Evolutionary conservation across 768 basidiomycete genomes (phyloP), one percentile per base, ranked within the genome.

Genomic region (Boletus fagicola): DNA sequence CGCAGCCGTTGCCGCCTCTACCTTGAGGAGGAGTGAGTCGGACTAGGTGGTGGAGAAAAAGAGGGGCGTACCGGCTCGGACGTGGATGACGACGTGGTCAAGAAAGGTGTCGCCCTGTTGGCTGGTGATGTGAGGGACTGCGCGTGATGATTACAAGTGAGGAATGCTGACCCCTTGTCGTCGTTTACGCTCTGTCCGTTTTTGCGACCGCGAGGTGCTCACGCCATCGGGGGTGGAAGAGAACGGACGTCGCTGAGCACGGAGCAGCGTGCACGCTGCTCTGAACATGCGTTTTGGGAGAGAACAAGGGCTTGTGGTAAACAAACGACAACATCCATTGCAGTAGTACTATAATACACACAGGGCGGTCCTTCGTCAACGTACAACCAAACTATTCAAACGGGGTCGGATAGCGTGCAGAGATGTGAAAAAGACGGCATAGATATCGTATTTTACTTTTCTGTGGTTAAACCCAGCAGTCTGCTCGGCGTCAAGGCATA

Each of bases 1-100:
- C 92, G 60, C 94, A 92, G 24, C 96, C 96, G 55, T 92, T 78
- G 0, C 96, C 96, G 20, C 95, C 95, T 65, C 81, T 85, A 16
- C 94, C 94, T 90, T 63, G 51, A 45, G 47, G 45, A 51, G 18
- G 51, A 46, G 44, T 12, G 36, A 49, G 35, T 30, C 3, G 24
- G 8, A 4, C 60, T 2, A 60, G 54, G 36, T 26, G 24, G 26
- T 30, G 10, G n/a, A 13, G 30, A 7, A 49, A 8, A 42, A 13
- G 26, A 16, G 13, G 16, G 56, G 60, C 79, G 59, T 64, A 89
- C 92, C 92, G 64, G 79, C 91, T 56, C 88, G 81, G 22, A 94
- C 77, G 47, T 84, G 87, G n/a, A 94, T 78, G 44, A 93, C 77
- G 52, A 90, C 76, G 70, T 92, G 83, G 75, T 96, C 94, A 4